Conservation (phyloP, 192 early-diverging fungal genomes). For the Coemansia sp. region DNA sequence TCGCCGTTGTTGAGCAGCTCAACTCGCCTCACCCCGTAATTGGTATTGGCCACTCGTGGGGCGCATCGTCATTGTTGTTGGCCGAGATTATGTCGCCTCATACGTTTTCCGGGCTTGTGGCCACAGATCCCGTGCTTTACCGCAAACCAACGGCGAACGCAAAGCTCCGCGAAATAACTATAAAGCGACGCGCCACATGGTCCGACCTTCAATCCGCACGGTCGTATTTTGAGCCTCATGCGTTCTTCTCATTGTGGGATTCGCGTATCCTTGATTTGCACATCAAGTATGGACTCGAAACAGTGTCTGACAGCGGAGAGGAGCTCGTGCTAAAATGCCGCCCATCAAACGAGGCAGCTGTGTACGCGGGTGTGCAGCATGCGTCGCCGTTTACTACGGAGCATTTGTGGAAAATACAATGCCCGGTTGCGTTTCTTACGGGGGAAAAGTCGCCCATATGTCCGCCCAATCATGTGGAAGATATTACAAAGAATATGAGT, state of each 20-base stretch:
- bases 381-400: slow-evolving; percentile 15
- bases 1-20: slow-evolving; percentile 35
- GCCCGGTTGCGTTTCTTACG: slow-evolving; percentile 35
- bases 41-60: slow-evolving; percentile 54
- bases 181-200: slow-evolving; percentile 31
- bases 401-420: slow-evolving; percentile 22
- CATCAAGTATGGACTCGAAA: slow-evolving; percentile 32
- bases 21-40: slow-evolving; percentile 10
- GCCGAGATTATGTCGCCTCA: slow-evolving; percentile 29
- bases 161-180: slow-evolving; percentile 8
- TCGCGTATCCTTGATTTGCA: slow-evolving; percentile 28
- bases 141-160: background rate
- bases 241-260: slow-evolving; percentile 40
- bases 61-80: slow-evolving; percentile 40
- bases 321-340: slow-evolving; percentile 39
- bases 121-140: slow-evolving; percentile 39
- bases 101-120: slow-evolving; percentile 28
- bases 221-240: slow-evolving; percentile 34
- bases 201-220: slow-evolving; percentile 1
- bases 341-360: slow-evolving; percentile 31
- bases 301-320: background rate
- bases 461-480: slow-evolving; percentile 13
- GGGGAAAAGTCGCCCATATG: slow-evolving; percentile 27
- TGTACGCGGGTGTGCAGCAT: slow-evolving; percentile 19
- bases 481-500: slow-evolving; percentile 13